Percentiles rank a stretch among this genome's conserved stretches.
These are phyloP conservation scores for Fistulifera pelliculosa DNA, from an alignment of 108 stramenopile genomes.

Conservation along the genomic window DNA sequence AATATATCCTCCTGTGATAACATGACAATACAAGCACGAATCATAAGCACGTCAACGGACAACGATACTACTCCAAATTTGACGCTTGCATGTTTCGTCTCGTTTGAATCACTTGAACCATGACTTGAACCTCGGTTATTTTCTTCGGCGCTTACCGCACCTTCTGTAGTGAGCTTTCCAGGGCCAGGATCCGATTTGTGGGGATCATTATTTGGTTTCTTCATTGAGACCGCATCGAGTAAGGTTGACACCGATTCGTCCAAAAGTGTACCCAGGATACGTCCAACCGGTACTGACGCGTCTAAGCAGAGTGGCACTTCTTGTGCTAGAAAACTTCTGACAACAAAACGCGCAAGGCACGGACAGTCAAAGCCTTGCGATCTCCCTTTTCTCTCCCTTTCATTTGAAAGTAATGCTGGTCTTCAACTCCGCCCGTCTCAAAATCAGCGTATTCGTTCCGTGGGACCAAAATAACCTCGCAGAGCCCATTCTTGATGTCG, in stretches of 20 bases:
- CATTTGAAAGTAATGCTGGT: background rate
- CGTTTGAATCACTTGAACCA: no score
- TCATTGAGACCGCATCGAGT: slow-evolving; percentile 2
- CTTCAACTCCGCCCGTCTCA: background rate
- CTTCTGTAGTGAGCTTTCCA: no score
- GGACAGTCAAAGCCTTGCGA: slow-evolving; percentile 32
- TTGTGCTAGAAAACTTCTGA: slow-evolving; percentile 49
- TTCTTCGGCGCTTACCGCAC: no score
- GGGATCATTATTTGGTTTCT: background rate
- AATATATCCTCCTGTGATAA: slow-evolving; percentile 26
- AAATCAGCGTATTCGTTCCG: background rate
- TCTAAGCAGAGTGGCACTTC: slow-evolving; percentile 49
- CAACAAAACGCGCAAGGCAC: slow-evolving; percentile 57
- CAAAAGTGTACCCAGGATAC: background rate
- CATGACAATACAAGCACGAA: slow-evolving; percentile 22
- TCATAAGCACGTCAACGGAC: slow-evolving; percentile 16
- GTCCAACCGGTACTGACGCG: slow-evolving; percentile 7
- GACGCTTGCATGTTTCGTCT: background rate
- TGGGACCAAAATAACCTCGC: slow-evolving; percentile 60
- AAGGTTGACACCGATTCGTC: background rate
- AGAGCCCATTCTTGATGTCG: slow-evolving; percentile 55
- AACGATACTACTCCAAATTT: background rate
- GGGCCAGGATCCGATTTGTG: no score
- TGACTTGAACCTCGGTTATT: no score
- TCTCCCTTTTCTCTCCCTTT: slow-evolving; percentile 1